Evolutionary conservation across 495 filamentous ascomycete genomes (phyloP), one percentile per base, ranked within the genome.

Genomic region (Trichoderma parareesei): DNA sequence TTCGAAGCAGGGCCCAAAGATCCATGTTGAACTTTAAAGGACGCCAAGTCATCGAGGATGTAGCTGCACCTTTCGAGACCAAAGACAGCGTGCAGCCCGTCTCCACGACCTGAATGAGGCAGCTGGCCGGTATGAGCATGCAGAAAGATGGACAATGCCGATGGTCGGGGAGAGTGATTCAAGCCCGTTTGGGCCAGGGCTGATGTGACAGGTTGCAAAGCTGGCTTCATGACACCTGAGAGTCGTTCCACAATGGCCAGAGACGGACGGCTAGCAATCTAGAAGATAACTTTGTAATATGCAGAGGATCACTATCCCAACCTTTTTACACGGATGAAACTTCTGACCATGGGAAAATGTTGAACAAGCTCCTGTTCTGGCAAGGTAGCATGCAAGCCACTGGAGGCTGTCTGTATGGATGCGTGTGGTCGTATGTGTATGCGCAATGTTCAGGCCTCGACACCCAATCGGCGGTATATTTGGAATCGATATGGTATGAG

Each of bases 1-100:
- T 81, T 61, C 67, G 78, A 64, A 48, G 63, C 38, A 73, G 74
- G 65, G 73, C 74, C 5, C 63, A 67, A 63, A 70, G 65, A 38
- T 73, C 79, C 61, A 84, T 84, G 81, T 68, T 65, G 42, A 72
- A 74, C 55, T 82, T 76, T 69, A 64, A 67, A 38, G 81, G 80
- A 33, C 68, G 79, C 60, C 77, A 82, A 72, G 79, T 84, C 20
- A 76, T 84, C 18, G 44, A 73, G 67, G 78, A 84, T 74, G 64
- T 78, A 13, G 73, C 78, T 35, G 70, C 68, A 66, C 77, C 75
- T 65, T 78, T 80, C 63, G 73, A 77, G 69, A 62, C 68, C 9
- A 74, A 66, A 46, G 75, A 66, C 60, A 78, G 74, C 42, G 72
- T 70, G 2, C 72, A 77, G 16, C 63, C 77, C 44, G 75, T 77